Conservation (phyloP, 2,329 filamentous ascomycete species). For the Exserohilum rostratum region DNA sequence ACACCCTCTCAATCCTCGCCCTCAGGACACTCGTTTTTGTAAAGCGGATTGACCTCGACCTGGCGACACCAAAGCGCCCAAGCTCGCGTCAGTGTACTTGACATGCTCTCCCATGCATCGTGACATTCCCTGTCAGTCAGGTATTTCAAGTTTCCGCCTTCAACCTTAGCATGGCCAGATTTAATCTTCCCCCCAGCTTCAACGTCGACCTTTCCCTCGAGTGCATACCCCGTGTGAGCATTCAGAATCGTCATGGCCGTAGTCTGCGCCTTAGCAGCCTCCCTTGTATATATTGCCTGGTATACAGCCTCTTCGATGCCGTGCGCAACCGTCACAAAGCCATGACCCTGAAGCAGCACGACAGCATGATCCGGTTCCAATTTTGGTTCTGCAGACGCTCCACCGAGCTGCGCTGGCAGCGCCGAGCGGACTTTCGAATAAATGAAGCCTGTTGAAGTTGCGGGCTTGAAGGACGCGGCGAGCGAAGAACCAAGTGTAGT, state of each 20-base stretch:
- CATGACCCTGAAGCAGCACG: conserved; percentile 53
- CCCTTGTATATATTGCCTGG: conserved; percentile 52
- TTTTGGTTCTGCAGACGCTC: conserved; percentile 35
- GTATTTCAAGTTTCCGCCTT: conserved; percentile 52
- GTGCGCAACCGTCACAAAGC: conserved; percentile 52
- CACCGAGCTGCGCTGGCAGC: conserved; percentile 43
- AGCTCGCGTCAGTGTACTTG: conserved; percentile 44
- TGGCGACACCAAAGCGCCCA: conserved; percentile 55
- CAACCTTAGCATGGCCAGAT: conserved; percentile 49
- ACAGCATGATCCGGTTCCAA: conserved; percentile 45
- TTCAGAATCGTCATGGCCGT: conserved; percentile 44
- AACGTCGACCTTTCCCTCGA: conserved; percentile 50
- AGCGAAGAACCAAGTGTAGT: conserved; percentile 43
- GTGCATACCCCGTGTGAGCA: conserved; percentile 42
- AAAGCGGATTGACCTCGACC: conserved; percentile 48
- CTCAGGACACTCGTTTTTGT: conserved; percentile 48
- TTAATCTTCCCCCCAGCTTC: conserved; percentile 50
- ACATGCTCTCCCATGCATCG: conserved; percentile 50
- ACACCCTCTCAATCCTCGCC: conserved; percentile 31
- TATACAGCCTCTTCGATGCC: conserved; percentile 55
- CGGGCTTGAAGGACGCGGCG: conserved; percentile 45
- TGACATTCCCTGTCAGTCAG: conserved; percentile 51
- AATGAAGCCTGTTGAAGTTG: conserved; percentile 46
- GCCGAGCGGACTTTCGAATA: conserved; percentile 48
- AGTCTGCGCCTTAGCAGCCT: conserved; percentile 51